These are phyloP conservation scores for Phytophthora palmivora DNA, from an alignment of 352 stramenopile genomes.

Conservation along the genomic window DNA sequence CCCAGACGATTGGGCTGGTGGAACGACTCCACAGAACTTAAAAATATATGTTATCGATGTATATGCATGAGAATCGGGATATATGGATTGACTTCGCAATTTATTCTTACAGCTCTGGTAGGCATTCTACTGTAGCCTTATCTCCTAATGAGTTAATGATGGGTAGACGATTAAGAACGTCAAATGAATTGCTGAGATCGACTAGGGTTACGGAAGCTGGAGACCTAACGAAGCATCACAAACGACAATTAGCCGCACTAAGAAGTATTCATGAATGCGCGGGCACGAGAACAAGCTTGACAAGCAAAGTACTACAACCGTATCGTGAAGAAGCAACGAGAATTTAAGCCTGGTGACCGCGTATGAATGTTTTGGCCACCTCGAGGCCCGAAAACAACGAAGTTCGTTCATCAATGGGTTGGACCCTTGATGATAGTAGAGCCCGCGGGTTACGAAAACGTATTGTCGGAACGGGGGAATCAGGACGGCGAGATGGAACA, in stretches of 20 bases:
- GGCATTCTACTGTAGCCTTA: slow-evolving; percentile 1
- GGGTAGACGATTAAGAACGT: neutral
- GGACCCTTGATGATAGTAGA: too few species aligned
- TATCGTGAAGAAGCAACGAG: neutral
- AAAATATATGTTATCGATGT: neutral
- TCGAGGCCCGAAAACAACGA: too few species aligned
- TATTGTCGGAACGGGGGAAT: too few species aligned
- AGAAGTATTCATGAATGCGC: neutral
- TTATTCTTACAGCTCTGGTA: slow-evolving; percentile 4
- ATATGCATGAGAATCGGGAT: slow-evolving; percentile 3
- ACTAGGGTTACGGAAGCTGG: neutral
- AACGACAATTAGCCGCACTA: neutral
- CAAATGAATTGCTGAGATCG: neutral
- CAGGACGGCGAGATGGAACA: neutral
- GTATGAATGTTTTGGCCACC: too few species aligned
- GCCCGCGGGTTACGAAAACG: too few species aligned
- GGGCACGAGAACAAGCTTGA: neutral
- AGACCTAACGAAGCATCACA: neutral
- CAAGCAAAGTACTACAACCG: slow-evolving; percentile 2
- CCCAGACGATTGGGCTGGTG: neutral
- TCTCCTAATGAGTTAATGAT: slow-evolving; percentile 6
- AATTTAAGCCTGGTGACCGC: too few species aligned
- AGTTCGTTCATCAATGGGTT: neutral
- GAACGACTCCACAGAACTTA: slow-evolving; percentile 1
- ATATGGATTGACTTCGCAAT: neutral